phyloP scores from a whole-genome alignment of 2,329 filamentous ascomycete genomes.

The Colletotrichum orchidophilum region DNA sequence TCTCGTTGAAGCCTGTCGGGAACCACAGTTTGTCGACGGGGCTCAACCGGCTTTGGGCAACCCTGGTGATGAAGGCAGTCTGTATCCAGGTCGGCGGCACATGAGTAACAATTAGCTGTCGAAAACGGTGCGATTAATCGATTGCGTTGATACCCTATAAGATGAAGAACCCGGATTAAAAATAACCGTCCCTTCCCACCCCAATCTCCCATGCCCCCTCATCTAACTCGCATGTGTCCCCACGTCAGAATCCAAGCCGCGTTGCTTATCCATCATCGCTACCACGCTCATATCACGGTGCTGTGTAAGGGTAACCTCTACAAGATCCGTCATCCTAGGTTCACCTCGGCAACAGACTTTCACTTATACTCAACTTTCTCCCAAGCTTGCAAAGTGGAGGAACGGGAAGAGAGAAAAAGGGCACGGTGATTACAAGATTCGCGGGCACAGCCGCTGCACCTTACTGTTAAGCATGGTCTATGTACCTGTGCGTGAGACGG shows the following conservation, averaged over 20 bases:
- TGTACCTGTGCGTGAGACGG: not conserved
- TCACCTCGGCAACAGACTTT: not conserved
- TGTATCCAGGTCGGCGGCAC: not conserved
- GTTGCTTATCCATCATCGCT: slow-evolving; percentile 8
- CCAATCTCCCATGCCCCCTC: not conserved
- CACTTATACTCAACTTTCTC: not conserved
- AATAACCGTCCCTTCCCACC: not conserved
- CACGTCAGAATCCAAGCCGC: slow-evolving; percentile 16
- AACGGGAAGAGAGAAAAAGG: not conserved
- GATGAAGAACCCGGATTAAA: slow-evolving; percentile 18
- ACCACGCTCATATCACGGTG: not conserved
- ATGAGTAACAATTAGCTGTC: not conserved
- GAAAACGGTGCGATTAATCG: not conserved
- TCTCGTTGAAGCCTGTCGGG: not conserved
- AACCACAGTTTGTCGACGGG: not conserved
- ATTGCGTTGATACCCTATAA: slow-evolving; percentile 11
- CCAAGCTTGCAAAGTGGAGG: no score
- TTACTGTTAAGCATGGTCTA: not conserved
- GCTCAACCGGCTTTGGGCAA: slow-evolving; percentile 3
- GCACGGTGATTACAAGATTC: not conserved
- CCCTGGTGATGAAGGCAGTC: not conserved
- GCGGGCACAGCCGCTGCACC: not conserved
- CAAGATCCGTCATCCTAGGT: not conserved
- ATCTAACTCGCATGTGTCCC: not conserved
- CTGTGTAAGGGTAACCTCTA: not conserved